phyloP scores from a whole-genome alignment of 208 protist species.

The Acanthamoeba castellanii region DNA sequence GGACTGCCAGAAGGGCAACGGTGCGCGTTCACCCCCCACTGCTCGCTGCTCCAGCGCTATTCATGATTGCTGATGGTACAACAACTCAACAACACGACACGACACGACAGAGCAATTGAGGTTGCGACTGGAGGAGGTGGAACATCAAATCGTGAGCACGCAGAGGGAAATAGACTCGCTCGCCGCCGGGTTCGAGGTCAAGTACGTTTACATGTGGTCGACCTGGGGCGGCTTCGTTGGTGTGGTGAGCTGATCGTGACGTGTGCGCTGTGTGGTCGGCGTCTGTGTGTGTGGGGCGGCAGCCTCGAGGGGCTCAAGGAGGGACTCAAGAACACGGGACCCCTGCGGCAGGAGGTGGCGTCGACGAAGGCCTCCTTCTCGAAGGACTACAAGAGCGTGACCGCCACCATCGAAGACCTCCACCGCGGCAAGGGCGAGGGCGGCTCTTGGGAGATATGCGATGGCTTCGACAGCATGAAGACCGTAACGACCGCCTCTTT shows the following conservation, averaged over 20 bases:
- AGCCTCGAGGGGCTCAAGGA: slow-evolving; percentile 27
- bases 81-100: too few species aligned
- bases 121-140: neutral
- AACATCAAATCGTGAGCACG: neutral
- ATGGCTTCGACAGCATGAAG: slow-evolving; percentile 35
- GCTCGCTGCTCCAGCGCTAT: neutral
- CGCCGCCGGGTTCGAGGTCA: neutral
- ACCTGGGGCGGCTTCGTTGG: too few species aligned
- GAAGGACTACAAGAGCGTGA: slow-evolving; percentile 36
- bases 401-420: neutral
- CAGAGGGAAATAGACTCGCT: slow-evolving; percentile 23
- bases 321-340: neutral
- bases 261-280: too few species aligned
- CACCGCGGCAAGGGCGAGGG: neutral
- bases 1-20: neutral
- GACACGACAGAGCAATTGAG: slow-evolving; percentile 21
- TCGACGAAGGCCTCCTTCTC: slow-evolving; percentile 55
- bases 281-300: neutral
- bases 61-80: too few species aligned
- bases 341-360: slow-evolving; percentile 49
- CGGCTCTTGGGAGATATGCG: neutral
- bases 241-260: too few species aligned
- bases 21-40: neutral
- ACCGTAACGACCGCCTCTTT: neutral
- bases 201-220: neutral